These are phyloP conservation scores for Barbarea vulgaris DNA, from an alignment of 345 rosid genomes.

Conservation along the genomic window DNA sequence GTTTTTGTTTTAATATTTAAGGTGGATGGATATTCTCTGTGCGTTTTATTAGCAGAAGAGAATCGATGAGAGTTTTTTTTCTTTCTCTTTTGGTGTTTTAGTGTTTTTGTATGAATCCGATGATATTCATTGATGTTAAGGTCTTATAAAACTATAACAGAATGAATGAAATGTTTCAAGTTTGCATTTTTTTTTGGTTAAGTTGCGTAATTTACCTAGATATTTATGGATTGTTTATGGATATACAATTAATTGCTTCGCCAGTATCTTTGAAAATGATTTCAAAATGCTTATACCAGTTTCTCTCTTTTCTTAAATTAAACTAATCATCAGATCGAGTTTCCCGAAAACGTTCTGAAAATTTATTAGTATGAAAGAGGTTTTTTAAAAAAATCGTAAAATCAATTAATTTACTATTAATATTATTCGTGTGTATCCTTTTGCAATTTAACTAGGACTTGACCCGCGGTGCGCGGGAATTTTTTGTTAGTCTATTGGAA, in stretches of 20 bases:
- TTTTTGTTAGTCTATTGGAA: no score
- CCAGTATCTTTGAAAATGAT: not conserved
- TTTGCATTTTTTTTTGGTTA: not conserved
- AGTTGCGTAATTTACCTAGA: not conserved
- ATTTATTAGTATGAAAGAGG: not conserved
- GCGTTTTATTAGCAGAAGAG: slow-evolving; percentile 34
- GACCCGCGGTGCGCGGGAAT: no score
- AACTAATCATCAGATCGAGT: not conserved
- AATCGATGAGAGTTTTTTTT: not conserved
- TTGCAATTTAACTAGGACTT: not conserved
- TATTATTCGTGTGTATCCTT: not conserved
- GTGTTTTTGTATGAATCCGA: slow-evolving; percentile 6
- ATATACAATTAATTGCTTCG: not conserved
- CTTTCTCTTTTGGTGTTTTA: not conserved
- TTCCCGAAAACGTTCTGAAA: not conserved
- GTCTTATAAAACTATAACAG: not conserved
- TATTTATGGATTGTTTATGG: not conserved
- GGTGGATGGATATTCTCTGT: slow-evolving; percentile 19
- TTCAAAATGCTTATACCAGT: no score
- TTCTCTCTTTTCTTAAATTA: not conserved
- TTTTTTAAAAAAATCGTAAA: no score
- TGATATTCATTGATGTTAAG: slow-evolving; percentile 6
- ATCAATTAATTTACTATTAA: not conserved
- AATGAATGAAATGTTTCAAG: slow-evolving; percentile 3
- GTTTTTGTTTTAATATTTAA: not conserved